phyloP scores from a whole-genome alignment of 208 protist genomes.

The Phytomonas sp. region DNA sequence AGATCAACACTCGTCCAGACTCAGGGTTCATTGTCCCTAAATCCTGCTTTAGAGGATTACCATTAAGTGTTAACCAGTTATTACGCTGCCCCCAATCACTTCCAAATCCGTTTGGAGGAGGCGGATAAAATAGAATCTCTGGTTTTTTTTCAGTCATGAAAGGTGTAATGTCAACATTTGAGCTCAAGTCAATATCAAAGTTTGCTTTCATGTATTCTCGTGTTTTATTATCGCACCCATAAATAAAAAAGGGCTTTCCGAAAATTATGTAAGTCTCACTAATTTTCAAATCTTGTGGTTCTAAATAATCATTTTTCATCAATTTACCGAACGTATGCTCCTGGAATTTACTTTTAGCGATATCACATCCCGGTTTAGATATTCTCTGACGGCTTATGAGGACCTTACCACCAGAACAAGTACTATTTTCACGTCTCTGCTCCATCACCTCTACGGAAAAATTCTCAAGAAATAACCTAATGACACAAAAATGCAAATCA shows the following conservation, averaged over 20 bases:
- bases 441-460: conserved; percentile 74
- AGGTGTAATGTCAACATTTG: conserved; percentile 46
- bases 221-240: conserved; percentile 68
- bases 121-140: conserved; percentile 63
- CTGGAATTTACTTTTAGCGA: conserved; percentile 49
- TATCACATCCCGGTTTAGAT: conserved; percentile 30
- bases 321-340: conserved; percentile 83
- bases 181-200: conserved; percentile 35
- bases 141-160: conserved; percentile 43
- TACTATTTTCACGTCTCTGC: conserved; percentile 56
- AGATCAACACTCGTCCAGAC: conserved; percentile 81
- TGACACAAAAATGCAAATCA: conserved; percentile 69
- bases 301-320: conserved; percentile 80
- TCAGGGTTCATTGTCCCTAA: conserved; percentile 53
- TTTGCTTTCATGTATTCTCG: conserved; percentile 62
- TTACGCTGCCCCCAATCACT: conserved; percentile 75
- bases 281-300: conserved; percentile 66
- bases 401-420: conserved; percentile 46
- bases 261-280: conserved; percentile 79
- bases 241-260: conserved; percentile 79
- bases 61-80: conserved; percentile 71
- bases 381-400: conserved; percentile 76
- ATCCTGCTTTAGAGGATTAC: conserved; percentile 59
- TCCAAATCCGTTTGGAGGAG: conserved; percentile 87
- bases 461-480: conserved; percentile 75